Conservation (phyloP, 202 grass and related monocot species). For the Carex arenaria region DNA sequence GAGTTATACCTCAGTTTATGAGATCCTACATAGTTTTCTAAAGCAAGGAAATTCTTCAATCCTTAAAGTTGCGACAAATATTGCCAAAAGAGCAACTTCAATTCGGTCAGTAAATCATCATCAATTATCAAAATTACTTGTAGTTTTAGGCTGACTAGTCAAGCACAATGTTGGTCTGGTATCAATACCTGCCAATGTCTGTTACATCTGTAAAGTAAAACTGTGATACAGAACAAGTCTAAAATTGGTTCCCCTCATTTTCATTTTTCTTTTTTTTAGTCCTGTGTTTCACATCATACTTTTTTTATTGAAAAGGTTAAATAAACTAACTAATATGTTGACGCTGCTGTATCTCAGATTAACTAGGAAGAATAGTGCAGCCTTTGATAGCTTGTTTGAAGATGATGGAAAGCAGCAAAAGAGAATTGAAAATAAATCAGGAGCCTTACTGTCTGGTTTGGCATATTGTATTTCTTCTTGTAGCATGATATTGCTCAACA, state of each 20-base stretch:
- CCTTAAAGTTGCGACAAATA: constrained; percentile 47
- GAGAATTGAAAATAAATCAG: constrained; percentile 39
- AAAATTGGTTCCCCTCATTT: background rate
- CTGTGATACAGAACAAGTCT: background rate
- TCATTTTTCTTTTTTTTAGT: background rate
- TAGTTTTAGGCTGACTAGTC: background rate
- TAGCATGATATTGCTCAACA: constrained; percentile 96
- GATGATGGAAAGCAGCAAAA: constrained; percentile 37
- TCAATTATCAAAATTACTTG: background rate
- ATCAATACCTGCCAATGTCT: background rate
- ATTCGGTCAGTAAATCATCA: constrained; percentile 31
- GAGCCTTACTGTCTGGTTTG: constrained; percentile 56
- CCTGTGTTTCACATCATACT: background rate
- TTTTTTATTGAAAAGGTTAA: background rate
- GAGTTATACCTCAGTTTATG: constrained; percentile 48
- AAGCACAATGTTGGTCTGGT: background rate
- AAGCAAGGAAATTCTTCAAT: constrained; percentile 78
- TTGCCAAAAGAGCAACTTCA: constrained; percentile 42
- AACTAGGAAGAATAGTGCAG: constrained; percentile 53
- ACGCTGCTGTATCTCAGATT: constrained; percentile 22
- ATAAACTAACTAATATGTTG: background rate
- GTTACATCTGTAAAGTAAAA: background rate
- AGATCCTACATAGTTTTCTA: constrained; percentile 53
- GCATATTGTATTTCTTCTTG: constrained; percentile 79
- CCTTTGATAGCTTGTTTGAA: constrained; percentile 50